Evolutionary conservation across 2,329 filamentous ascomycete species (phyloP), one percentile per base, ranked within the genome.

Genomic region (Capronia epimyces): DNA sequence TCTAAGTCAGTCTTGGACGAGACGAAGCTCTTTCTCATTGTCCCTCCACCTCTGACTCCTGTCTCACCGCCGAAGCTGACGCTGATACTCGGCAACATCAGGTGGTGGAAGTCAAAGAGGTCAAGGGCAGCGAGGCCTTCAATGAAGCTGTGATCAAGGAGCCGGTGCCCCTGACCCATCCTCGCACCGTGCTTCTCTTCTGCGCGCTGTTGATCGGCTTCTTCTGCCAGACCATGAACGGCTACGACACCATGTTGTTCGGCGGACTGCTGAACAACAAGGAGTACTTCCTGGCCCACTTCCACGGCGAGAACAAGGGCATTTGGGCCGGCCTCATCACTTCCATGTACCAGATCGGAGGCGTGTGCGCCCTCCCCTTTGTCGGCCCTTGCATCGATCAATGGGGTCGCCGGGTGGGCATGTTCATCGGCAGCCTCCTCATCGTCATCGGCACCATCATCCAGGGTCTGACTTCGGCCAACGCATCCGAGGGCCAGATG

Each of bases 221-320:
- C 60, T 68, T 72, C 56, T 71, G 68, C 53, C 75, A 73, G 20
- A 78, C 75, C 7, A 74, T 76, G 71, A 79, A 80, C 62, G 78
- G 78, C 22, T 81, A 77, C 56, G 79, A 82, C 57, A 77, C 77
- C 31, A 78, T 75, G 22, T 71, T 83, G 43, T 77, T 80, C 60
- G 75, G 74, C 50, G 73, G 73, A 29, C 64, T 80, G 15, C 63
- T 75, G 15, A 71, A 73, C 32, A 79, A 80, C 65, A 60, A 56
- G 42, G 67, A 66, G 22, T 55, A 60, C 13, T 75, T 75, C 64
- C 63, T 69, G 31, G 57, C 65, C 3, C 70, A 69, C 58, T 76
- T 73, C 63, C 54, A 70, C 29, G 71, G 68, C 24, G 58, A 63
- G 10, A 67, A 67, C 42, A 64, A 65, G 12, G 73, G 73, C 22